Evolutionary conservation across 2,329 filamentous ascomycete species (phyloP).

Genomic region (Hypoxylon sp.): DNA sequence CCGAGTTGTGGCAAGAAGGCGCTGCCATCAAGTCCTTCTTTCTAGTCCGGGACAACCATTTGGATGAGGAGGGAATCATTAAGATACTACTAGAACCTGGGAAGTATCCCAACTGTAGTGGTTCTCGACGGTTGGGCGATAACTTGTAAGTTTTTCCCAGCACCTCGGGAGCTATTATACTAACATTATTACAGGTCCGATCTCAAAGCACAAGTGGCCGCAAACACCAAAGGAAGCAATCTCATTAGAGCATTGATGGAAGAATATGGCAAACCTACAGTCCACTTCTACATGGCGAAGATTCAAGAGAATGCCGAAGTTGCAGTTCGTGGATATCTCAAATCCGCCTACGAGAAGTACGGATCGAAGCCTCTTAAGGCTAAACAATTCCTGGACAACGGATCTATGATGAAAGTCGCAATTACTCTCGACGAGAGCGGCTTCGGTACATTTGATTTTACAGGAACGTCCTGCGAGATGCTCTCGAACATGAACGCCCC

Average conservation of each 20-base stretch:
- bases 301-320: constrained; percentile 58
- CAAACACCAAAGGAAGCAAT: constrained; percentile 56
- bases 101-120: constrained; percentile 53
- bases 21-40: constrained; percentile 55
- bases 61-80: constrained; percentile 52
- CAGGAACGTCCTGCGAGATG: constrained; percentile 65
- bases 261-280: constrained; percentile 50
- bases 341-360: constrained; percentile 60
- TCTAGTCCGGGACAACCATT: constrained; percentile 53
- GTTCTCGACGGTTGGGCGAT: constrained; percentile 54
- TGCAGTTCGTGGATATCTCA: constrained; percentile 51
- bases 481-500: constrained; percentile 50
- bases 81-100: constrained; percentile 51
- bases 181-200: constrained; percentile 28
- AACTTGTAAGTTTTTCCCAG: constrained; percentile 54
- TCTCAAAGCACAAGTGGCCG: constrained; percentile 57
- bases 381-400: constrained; percentile 79
- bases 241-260: constrained; percentile 52
- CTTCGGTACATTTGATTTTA: constrained; percentile 70
- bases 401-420: constrained; percentile 46
- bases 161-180: not conserved
- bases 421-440: constrained; percentile 73
- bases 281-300: constrained; percentile 56
- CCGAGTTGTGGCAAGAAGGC: constrained; percentile 59
- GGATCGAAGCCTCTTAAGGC: constrained; percentile 68